Percentiles rank a stretch among this genome's conserved stretches.
phyloP scores from a whole-genome alignment of 257 asterid species.

The Salvia splendens region DNA sequence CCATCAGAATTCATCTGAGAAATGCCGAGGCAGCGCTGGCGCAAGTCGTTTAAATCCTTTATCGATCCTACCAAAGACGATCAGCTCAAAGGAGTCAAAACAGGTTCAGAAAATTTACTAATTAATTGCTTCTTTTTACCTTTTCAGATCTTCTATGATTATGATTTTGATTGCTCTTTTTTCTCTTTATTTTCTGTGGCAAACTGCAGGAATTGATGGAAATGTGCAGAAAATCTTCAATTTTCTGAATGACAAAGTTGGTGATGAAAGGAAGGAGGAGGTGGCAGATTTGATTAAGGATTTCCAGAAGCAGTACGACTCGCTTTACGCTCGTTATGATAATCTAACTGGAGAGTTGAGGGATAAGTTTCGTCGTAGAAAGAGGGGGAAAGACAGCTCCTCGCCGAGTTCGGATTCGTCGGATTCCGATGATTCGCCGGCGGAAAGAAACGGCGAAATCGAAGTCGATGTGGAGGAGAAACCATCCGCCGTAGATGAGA shows the following conservation, averaged over 20 bases:
- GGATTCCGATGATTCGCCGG: constrained; percentile 56
- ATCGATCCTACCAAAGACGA: constrained; percentile 56
- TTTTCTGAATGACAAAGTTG: constrained; percentile 49
- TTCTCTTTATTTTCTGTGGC: background rate
- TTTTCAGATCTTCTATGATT: constrained; percentile 2
- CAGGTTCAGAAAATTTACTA: constrained; percentile 43
- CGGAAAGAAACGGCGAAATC: constrained; percentile 43
- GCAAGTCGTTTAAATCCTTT: constrained; percentile 51
- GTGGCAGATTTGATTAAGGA: constrained; percentile 49
- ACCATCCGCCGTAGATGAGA: constrained; percentile 45
- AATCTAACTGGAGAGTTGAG: constrained; percentile 66
- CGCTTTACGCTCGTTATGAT: constrained; percentile 67
- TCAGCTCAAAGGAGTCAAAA: constrained; percentile 59
- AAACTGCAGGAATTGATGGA: constrained; percentile 67
- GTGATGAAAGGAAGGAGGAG: constrained; percentile 45
- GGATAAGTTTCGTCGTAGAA: constrained; percentile 41
- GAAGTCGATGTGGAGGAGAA: constrained; percentile 32
- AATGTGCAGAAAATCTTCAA: constrained; percentile 59
- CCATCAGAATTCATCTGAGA: background rate
- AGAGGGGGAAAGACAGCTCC: constrained; percentile 46
- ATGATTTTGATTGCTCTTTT: background rate
- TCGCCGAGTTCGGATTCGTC: constrained; percentile 68
- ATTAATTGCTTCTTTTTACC: background rate
- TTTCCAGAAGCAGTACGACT: constrained; percentile 54
- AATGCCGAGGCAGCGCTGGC: constrained; percentile 62